Conservation (phyloP, 148 eudicot species). For the Nepenthes mirabilis region DNA sequence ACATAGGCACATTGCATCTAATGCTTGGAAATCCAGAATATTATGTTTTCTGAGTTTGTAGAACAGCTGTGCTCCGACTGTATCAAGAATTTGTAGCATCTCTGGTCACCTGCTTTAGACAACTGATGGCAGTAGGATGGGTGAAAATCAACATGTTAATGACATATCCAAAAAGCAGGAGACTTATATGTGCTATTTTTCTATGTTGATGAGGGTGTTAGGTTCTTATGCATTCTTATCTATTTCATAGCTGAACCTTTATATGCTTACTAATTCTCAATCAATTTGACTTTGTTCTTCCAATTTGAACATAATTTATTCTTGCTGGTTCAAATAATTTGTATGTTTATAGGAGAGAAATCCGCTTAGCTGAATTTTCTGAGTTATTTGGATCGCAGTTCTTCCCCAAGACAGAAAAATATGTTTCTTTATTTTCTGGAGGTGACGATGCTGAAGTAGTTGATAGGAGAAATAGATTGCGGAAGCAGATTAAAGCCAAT, state of each 20-base stretch:
- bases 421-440: conserved; percentile 69
- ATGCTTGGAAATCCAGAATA: not conserved
- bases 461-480: conserved; percentile 61
- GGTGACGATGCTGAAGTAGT: conserved; percentile 59
- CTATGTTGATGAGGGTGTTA: not conserved
- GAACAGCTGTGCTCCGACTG: no score
- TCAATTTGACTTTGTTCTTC: no score
- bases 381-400: conserved; percentile 40
- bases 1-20: not conserved
- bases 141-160: no score
- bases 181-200: not conserved
- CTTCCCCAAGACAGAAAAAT: conserved; percentile 88
- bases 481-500: conserved; percentile 73
- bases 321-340: not conserved
- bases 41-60: not conserved
- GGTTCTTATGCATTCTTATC: not conserved
- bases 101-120: no score
- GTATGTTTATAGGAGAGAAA: not conserved
- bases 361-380: conserved; percentile 3
- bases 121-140: no score
- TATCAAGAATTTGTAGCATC: no score
- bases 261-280: no score
- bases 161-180: no score
- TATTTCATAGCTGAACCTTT: not conserved
- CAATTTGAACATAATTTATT: not conserved